Conservation (phyloP, 371 early-diverging fungal species). For the Haplosporangium sp. region DNA sequence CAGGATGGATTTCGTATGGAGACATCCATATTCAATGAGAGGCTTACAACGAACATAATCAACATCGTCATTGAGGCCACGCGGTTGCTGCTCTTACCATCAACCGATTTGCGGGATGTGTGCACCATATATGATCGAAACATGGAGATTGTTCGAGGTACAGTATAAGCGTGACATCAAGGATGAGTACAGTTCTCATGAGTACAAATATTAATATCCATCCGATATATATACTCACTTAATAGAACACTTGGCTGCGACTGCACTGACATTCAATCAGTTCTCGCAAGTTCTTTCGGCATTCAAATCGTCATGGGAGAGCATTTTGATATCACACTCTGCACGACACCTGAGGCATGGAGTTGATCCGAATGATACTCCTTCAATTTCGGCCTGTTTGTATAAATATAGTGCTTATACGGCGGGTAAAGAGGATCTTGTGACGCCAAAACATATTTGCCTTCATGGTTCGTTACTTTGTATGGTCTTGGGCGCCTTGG, state of each 20-base stretch:
- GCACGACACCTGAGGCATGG: not conserved
- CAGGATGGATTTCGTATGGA: constrained; percentile 9
- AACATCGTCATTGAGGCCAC: not conserved
- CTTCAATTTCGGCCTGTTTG: too few relatives aligned
- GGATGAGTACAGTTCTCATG: too few relatives aligned
- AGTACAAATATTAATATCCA: too few relatives aligned
- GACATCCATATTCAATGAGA: constrained; percentile 13
- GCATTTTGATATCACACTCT: not conserved
- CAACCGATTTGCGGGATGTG: not conserved
- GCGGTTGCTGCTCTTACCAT: constrained; percentile 1
- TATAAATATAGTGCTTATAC: not conserved
- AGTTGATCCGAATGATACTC: too few relatives aligned
- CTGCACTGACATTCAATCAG: constrained; percentile 11
- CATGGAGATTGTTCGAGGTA: constrained; percentile 10
- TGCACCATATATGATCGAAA: not conserved
- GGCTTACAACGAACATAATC: constrained; percentile 2
- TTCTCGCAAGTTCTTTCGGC: constrained; percentile 5
- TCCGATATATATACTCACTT: not conserved
- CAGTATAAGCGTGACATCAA: too few relatives aligned
- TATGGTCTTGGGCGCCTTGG: not conserved
- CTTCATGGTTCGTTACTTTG: constrained; percentile 3
- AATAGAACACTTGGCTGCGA: constrained; percentile 2
- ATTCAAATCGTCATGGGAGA: constrained; percentile 4
- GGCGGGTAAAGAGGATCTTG: not conserved
- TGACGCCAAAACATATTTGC: not conserved